Evolutionary conservation across 345 rosid genomes (phyloP), one percentile per base, ranked within the genome.

Genomic region (sweet orange (Citrus sinensis)): DNA sequence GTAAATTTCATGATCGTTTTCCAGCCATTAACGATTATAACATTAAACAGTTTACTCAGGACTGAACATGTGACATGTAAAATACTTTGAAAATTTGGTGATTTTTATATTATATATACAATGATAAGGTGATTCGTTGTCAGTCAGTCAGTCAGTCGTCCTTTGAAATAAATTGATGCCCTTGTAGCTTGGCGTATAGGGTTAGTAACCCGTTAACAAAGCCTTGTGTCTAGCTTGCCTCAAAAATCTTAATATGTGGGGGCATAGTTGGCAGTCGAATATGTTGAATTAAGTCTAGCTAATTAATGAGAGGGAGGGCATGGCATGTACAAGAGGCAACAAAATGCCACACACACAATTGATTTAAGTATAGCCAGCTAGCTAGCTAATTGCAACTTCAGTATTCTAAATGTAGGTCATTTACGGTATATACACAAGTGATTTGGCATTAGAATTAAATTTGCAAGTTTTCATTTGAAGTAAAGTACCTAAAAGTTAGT

Each of bases 231-330:
- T 51, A 9, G 46, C 46, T 71, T 51, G 11, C 51, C 25, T 32
- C 9, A 34, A 70, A 46, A 35, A 24, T 78, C 68, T 71, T 55
- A 34, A 10, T 51, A 6, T 46, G 81, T 78, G 76, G 81, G 81
- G 71, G 64, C 81, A 70, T 3, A 42, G 60, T 62, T 42, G 77
- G 77, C 77, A 9, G 69, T 62, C 40, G 2, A 42, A 42, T 39
- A 9, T 42, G 37, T 58, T 37, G 34, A 63, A 74, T 58, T 29
- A 32, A 32, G 16, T 78, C 61, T 70, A 37, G 42, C 73, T 7
- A 27, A 30, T 29, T 62, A 35, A 56, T 58, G 20, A 40, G 55
- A 51, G 59, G 42, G 74, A 71, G 66, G 71, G 65, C 65, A 54
- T 54, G 34, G 24, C 35, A 27, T 14, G 59, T 29, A 49, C 37